Percentiles rank a stretch among this genome's conserved stretches.
Evolutionary conservation across 345 rosid genomes (phyloP).

Genomic region (Excoecaria cochinchinensis): DNA sequence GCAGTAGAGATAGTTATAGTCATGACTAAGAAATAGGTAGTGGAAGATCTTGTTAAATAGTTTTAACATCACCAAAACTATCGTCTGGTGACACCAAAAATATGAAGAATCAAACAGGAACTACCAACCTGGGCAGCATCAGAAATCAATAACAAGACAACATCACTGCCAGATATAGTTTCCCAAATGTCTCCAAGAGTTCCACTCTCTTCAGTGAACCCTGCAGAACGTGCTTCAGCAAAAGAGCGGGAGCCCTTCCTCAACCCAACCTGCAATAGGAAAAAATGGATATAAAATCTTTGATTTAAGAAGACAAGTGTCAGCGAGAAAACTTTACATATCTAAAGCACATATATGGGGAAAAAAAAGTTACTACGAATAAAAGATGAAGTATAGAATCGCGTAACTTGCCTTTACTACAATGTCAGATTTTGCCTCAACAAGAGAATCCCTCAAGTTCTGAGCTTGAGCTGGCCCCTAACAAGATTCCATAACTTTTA

Average conservation of each 20-base stretch:
- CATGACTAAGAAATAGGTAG: background rate
- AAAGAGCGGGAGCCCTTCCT: conserved; percentile 91
- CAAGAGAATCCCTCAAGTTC: conserved; percentile 88
- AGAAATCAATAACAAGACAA: conserved; percentile 81
- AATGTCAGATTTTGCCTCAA: conserved; percentile 75
- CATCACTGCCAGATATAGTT: conserved; percentile 85
- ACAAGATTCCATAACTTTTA: background rate
- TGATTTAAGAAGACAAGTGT: background rate
- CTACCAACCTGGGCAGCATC: conserved; percentile 86
- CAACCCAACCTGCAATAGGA: conserved; percentile 61
- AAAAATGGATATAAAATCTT: background rate
- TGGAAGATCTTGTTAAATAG: background rate
- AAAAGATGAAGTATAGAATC: background rate
- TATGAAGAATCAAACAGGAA: background rate
- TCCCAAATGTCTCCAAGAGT: conserved; percentile 91
- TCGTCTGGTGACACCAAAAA: background rate
- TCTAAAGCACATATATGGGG: background rate
- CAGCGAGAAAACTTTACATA: background rate
- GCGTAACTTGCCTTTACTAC: conserved; percentile 63
- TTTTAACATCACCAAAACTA: background rate
- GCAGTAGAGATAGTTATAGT: background rate
- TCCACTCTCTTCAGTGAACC: conserved; percentile 81
- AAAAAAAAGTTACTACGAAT: background rate
- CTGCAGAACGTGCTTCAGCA: conserved; percentile 86
- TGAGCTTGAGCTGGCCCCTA: conserved; percentile 98